Evolutionary conservation across 73 alveolate genomes (phyloP), one percentile per base, ranked within the genome.

Genomic region (Tetrahymena elliotti): DNA sequence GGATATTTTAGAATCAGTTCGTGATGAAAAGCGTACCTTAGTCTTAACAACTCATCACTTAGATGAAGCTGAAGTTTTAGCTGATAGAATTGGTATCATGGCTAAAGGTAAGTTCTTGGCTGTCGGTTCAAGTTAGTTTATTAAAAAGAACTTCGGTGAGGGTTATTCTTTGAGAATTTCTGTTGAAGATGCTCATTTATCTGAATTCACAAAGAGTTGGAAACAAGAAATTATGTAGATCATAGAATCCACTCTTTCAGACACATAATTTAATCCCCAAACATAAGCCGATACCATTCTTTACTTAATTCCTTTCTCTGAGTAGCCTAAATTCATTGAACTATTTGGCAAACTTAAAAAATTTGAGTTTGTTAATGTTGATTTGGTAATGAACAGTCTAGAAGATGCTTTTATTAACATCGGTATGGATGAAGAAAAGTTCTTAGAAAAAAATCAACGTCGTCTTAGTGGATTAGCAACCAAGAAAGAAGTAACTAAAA

Each of bases 21-120:
- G 95, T 52, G 83, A 47, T 34, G 97, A 94, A 11, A 97, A 97
- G 84, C 94, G 98, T 93, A 93, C 99, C 35, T 95, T 97, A 33
- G 96, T 97, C 41, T 94, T 97, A 95, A 96, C 98, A 54, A 98
- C 99, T 8, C 99, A 98, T 96, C 98, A 98, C 94, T 96, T 98
- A 35, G 99, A 98, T 93, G 99, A 98, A 96, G 99, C 99, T 16
- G 99, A 98, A 94, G 95, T 95, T 84, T 95, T 98, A 47, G 99
- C 99, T n/a, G 98, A 97, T 95, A 96, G 99, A 84, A 98, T 98
- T 41, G 98, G 99, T 36, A 98, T 98, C 11, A 97, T 98, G 98
- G 94, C 98, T 40, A 97, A 97, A 93, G 99, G 99, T 1, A 95
- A 97, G 94, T 96, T 95, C 54, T 96, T 97, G 13, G 98, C 99